Conservation (phyloP, 1,284 basidiomycete species). For the Puccinia novopanici region DNA sequence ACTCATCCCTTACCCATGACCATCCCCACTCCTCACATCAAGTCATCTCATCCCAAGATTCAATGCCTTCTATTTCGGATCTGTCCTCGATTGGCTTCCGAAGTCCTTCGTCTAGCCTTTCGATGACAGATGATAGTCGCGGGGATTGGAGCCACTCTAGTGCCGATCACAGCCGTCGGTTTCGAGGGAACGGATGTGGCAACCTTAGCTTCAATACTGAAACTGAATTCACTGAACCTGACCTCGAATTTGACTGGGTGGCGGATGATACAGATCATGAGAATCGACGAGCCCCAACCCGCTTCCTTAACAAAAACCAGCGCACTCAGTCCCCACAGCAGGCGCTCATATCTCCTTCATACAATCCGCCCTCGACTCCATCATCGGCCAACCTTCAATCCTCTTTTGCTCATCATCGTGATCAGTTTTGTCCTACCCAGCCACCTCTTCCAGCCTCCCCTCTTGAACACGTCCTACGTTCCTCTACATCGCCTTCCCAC, state of each 20-base stretch:
- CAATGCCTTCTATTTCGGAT: conserved; percentile 44
- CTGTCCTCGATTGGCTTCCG: conserved; percentile 29
- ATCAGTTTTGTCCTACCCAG: not conserved
- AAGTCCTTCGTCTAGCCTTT: conserved; percentile 32
- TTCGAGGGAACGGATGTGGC: conserved; percentile 6
- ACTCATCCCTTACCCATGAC: not conserved
- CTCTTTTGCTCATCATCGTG: not conserved
- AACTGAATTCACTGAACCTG: conserved; percentile 46
- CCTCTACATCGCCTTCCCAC: not conserved
- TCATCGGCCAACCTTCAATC: not conserved
- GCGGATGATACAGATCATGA: conserved; percentile 35
- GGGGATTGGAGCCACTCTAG: conserved; percentile 35
- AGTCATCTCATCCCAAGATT: conserved; percentile 41
- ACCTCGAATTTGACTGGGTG: conserved; percentile 35
- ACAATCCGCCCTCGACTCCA: not conserved
- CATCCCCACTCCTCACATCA: not conserved
- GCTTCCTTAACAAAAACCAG: not conserved
- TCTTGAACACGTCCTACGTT: not conserved
- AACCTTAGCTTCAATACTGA: conserved; percentile 42
- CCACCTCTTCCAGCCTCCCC: not conserved
- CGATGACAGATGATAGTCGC: conserved; percentile 44
- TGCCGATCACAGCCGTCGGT: conserved; percentile 17
- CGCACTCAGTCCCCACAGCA: not conserved
- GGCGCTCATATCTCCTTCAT: not conserved
- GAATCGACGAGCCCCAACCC: conserved; percentile 7